A percentile compares a stretch with the other conserved stretches of the same genome.
These are phyloP conservation scores for Isoetes engelmannii DNA, from an alignment of 83 land plant genomes.

Conservation along the genomic window DNA sequence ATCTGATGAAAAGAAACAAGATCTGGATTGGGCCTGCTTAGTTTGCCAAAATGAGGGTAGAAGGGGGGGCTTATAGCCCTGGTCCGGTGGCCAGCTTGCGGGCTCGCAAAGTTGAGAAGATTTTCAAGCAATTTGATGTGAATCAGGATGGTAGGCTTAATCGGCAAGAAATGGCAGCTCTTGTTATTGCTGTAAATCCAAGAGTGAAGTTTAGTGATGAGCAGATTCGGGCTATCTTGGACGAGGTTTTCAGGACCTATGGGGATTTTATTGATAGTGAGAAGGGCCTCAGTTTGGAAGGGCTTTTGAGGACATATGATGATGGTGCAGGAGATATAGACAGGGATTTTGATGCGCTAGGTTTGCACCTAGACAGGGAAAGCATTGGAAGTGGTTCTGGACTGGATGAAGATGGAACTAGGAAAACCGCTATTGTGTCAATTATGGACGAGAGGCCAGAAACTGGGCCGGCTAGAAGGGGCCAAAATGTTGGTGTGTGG, in stretches of 20 bases:
- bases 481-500: slow-evolving; percentile 51
- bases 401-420: background rate
- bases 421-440: slow-evolving; percentile 10
- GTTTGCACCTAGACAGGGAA: slow-evolving; percentile 31
- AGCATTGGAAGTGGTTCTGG: background rate
- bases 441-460: slow-evolving; percentile 40
- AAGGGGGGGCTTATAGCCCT: no score
- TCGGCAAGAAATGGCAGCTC: slow-evolving; percentile 81
- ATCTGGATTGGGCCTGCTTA: no score
- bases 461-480: slow-evolving; percentile 14
- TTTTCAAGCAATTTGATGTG: slow-evolving; percentile 76
- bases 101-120: slow-evolving; percentile 74
- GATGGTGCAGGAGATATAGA: slow-evolving; percentile 99
- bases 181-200: slow-evolving; percentile 93
- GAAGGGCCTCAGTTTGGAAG: slow-evolving; percentile 68
- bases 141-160: slow-evolving; percentile 77
- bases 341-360: slow-evolving; percentile 88
- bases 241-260: slow-evolving; percentile 94
- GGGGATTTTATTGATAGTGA: slow-evolving; percentile 71
- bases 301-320: slow-evolving; percentile 82
- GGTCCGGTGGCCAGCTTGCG: slow-evolving; percentile 26
- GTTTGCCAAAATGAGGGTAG: no score
- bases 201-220: slow-evolving; percentile 84
- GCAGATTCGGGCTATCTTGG: slow-evolving; percentile 88
- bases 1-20: no score